Evolutionary conservation across 2,329 filamentous ascomycete species (phyloP).

Genomic region (Orbilia quercus): DNA sequence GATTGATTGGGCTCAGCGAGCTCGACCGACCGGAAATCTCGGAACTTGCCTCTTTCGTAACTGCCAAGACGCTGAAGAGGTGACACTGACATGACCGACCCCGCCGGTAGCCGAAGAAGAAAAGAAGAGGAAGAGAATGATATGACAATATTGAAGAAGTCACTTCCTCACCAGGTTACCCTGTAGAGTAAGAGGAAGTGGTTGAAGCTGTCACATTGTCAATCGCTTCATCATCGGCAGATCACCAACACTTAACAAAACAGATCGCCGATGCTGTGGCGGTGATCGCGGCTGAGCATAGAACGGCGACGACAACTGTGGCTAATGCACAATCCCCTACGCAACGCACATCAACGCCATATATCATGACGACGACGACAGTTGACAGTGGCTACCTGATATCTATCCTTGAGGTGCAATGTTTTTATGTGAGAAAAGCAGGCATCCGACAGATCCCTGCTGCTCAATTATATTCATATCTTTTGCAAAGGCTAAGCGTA

Average conservation of each 20-base stretch:
- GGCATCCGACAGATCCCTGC: background rate
- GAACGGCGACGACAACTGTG: conserved; percentile 27
- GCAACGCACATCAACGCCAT: background rate
- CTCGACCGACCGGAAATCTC: conserved; percentile 43
- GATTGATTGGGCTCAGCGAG: conserved; percentile 2
- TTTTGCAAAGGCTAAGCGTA: too few relatives aligned
- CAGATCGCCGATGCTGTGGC: conserved; percentile 35
- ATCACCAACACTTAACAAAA: conserved; percentile 35
- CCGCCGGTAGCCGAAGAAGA: background rate
- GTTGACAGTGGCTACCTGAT: background rate
- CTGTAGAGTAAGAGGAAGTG: background rate
- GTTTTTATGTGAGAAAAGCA: background rate
- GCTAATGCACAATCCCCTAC: conserved; percentile 26
- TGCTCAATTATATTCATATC: background rate
- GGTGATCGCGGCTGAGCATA: conserved; percentile 13
- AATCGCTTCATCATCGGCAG: conserved; percentile 49
- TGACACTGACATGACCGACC: background rate
- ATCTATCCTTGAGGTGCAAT: background rate
- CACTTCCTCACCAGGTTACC: too few relatives aligned
- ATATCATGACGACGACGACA: conserved; percentile 19
- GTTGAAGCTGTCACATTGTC: conserved; percentile 27
- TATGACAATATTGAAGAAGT: too few relatives aligned
- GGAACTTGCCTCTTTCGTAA: conserved; percentile 44
- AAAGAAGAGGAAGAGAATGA: background rate
- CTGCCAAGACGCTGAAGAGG: background rate